phyloP scores from a whole-genome alignment of 805 yeast genomes.

The Naumovozyma dairenensis region DNA sequence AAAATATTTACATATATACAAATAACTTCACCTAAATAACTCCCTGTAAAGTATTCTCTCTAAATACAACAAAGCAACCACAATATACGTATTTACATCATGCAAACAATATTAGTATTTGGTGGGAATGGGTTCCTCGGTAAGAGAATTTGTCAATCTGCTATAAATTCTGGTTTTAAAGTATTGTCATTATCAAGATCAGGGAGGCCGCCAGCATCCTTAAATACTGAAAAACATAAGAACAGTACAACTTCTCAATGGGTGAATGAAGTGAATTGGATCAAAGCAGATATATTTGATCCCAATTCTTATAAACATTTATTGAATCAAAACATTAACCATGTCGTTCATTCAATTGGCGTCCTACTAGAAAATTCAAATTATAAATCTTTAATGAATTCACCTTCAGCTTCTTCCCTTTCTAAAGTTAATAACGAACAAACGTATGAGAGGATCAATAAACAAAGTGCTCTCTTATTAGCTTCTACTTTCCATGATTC shows the following conservation, averaged over 20 bases:
- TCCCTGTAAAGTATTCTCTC: background rate
- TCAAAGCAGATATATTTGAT: constrained; percentile 55
- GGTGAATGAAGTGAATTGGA: constrained; percentile 56
- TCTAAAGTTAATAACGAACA: constrained; percentile 14
- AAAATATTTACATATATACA: background rate
- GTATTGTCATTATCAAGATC: constrained; percentile 65
- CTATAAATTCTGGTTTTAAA: constrained; percentile 47
- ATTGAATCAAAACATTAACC: constrained; percentile 28
- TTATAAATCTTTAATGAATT: constrained; percentile 44
- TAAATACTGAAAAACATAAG: constrained; percentile 22
- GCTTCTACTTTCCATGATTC: constrained; percentile 42
- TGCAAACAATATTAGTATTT: constrained; percentile 44
- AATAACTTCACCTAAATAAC: background rate
- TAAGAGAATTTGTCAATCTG: constrained; percentile 58
- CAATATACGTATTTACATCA: no score
- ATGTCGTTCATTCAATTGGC: constrained; percentile 78
- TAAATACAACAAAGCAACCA: no score
- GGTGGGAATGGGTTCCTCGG: constrained; percentile 90
- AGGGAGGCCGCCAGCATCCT: constrained; percentile 39
- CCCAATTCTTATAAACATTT: constrained; percentile 49
- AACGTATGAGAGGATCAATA: constrained; percentile 54
- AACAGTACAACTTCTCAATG: constrained; percentile 30
- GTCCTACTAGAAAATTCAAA: constrained; percentile 56
- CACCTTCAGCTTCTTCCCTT: no score
- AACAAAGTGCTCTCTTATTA: constrained; percentile 55